Evolutionary conservation across 108 stramenopile genomes (phyloP).

Genomic region (Skeletonema grethae): DNA sequence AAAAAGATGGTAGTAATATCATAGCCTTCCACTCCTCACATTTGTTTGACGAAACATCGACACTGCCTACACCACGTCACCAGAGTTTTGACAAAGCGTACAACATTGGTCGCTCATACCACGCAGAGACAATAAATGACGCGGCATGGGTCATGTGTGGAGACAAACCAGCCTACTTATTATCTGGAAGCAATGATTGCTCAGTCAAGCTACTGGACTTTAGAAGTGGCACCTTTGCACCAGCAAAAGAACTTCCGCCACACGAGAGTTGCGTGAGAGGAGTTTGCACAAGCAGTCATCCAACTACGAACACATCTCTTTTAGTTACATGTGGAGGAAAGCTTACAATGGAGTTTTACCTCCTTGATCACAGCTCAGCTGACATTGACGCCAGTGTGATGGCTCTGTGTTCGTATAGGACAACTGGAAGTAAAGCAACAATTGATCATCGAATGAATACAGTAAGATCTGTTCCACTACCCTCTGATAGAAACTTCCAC

Average conservation of each 20-base stretch:
- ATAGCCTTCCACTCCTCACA: conserved; percentile 35
- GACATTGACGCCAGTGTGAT: conserved; percentile 20
- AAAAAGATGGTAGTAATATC: conserved; percentile 45
- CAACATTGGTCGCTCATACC: conserved; percentile 48
- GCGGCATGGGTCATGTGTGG: conserved; percentile 44
- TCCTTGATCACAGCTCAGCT: conserved; percentile 33
- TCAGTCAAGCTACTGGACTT: conserved; percentile 52
- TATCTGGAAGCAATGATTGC: conserved; percentile 79
- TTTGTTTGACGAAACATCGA: conserved; percentile 4
- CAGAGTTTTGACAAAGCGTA: background rate
- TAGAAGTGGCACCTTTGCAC: conserved; percentile 33
- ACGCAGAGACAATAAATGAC: conserved; percentile 71
- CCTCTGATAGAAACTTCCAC: conserved; percentile 28
- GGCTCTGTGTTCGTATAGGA: conserved; percentile 54
- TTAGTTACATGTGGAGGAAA: conserved; percentile 75
- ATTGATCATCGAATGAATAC: conserved; percentile 85
- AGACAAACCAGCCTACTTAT: conserved; percentile 21
- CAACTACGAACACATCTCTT: conserved; percentile 34
- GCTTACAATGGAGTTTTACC: conserved; percentile 66
- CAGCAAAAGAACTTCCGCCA: conserved; percentile 55
- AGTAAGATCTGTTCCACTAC: conserved; percentile 60
- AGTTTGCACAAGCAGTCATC: conserved; percentile 53
- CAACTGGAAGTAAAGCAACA: conserved; percentile 30
- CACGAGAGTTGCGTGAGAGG: conserved; percentile 79
- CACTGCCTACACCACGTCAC: background rate